phyloP scores from a whole-genome alignment of 768 basidiomycete species.

The Termitomyces sp. region DNA sequence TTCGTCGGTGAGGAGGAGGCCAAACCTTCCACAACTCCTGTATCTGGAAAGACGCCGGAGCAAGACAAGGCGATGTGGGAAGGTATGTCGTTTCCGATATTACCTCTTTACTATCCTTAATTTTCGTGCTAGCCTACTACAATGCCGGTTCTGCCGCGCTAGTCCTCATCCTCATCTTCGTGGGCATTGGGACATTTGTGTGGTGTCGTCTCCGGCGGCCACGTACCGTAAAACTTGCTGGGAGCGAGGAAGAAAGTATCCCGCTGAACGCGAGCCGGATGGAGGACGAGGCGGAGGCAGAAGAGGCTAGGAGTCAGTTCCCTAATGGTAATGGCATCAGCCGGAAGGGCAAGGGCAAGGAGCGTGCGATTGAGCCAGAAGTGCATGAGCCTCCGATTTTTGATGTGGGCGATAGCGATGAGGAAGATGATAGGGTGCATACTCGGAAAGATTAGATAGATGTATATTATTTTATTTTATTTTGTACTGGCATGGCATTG shows the following conservation, averaged over 20 bases:
- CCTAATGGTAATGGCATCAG: neutral
- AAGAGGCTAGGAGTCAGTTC: slow-evolving; percentile 24
- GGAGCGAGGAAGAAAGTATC: slow-evolving; percentile 62
- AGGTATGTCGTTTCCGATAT: slow-evolving; percentile 41
- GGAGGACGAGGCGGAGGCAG: slow-evolving; percentile 39
- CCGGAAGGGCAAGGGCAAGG: slow-evolving; percentile 54
- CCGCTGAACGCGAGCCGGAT: slow-evolving; percentile 53
- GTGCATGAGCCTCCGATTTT: slow-evolving; percentile 43
- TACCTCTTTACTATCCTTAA: neutral
- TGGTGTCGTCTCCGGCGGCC: slow-evolving; percentile 69
- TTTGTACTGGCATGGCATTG: neutral
- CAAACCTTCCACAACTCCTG: slow-evolving; percentile 30
- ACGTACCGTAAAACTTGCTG: slow-evolving; percentile 34
- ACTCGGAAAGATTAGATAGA: neutral
- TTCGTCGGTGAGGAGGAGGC: slow-evolving; percentile 45
- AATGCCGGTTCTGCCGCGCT: slow-evolving; percentile 87
- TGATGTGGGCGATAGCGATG: slow-evolving; percentile 56
- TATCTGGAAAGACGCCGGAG: slow-evolving; percentile 60
- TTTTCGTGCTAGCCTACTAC: slow-evolving; percentile 68
- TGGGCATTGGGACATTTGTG: slow-evolving; percentile 68
- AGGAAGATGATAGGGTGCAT: slow-evolving; percentile 35
- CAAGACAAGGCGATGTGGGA: slow-evolving; percentile 90
- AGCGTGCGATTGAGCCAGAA: slow-evolving; percentile 30
- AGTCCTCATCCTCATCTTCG: slow-evolving; percentile 71
- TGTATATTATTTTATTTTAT: slow-evolving; percentile 2